phyloP scores from a whole-genome alignment of 169 alveolate genomes.

The Eimeria tenella region DNA sequence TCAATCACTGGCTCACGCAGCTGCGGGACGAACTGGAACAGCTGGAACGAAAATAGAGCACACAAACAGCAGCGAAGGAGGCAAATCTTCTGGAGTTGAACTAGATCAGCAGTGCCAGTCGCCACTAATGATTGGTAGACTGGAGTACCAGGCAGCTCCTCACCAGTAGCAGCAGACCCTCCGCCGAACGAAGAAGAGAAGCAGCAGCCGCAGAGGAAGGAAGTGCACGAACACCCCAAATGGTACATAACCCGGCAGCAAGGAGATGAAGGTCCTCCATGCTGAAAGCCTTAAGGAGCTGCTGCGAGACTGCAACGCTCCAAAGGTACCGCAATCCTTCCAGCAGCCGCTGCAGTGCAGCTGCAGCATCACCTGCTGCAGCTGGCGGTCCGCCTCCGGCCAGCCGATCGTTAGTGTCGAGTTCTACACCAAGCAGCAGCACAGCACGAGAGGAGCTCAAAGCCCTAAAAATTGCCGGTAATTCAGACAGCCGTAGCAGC shows the following conservation, averaged over 20 bases:
- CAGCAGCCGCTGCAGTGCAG: conserved; percentile 67
- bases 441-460: not conserved
- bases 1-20: conserved; percentile 58
- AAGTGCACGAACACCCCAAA: conserved; percentile 50
- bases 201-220: conserved; percentile 33
- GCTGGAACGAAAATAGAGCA: not conserved
- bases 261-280: conserved; percentile 47
- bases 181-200: conserved; percentile 59
- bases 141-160: not conserved
- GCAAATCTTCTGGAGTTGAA: no score
- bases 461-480: not conserved
- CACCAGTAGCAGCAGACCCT: conserved; percentile 64
- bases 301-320: conserved; percentile 57
- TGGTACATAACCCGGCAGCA: conserved; percentile 56
- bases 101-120: not conserved
- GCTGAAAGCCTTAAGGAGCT: conserved; percentile 2
- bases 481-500: not conserved
- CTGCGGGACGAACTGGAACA: conserved; percentile 63
- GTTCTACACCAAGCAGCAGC: conserved; percentile 28
- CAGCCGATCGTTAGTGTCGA: not conserved
- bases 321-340: conserved; percentile 63
- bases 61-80: not conserved
- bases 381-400: not conserved
- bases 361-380: conserved; percentile 60
- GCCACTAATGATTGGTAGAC: not conserved